These are phyloP conservation scores for Pontederia paniculata DNA, from an alignment of 176 grass and related monocot genomes.

Conservation along the genomic window DNA sequence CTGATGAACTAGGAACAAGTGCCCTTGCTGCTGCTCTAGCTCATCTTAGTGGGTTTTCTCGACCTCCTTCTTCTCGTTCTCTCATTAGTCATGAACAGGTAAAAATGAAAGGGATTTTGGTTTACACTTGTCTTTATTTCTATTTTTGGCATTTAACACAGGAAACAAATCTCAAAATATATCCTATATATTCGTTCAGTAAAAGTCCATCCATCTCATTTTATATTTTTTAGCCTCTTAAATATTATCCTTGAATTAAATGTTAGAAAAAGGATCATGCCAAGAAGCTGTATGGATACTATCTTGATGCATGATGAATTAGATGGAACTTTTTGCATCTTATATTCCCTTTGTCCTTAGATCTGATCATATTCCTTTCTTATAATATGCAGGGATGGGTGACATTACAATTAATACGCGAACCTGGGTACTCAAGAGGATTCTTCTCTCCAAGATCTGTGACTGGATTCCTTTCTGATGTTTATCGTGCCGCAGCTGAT, in stretches of 20 bases:
- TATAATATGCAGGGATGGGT: constrained; percentile 57
- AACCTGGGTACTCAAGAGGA: constrained; percentile 53
- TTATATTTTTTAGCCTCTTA: not conserved
- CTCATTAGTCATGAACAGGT: constrained; percentile 92
- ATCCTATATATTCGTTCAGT: not conserved
- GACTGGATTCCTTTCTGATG: constrained; percentile 88
- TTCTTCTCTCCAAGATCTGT: constrained; percentile 96
- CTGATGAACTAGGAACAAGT: constrained; percentile 55
- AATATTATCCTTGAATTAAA: no score
- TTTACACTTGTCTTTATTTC: constrained; percentile 12
- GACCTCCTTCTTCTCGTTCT: constrained; percentile 84
- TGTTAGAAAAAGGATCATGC: no score
- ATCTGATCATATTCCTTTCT: constrained; percentile 1
- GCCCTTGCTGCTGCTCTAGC: constrained; percentile 92
- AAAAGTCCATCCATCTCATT: constrained; percentile 2
- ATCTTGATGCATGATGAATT: not conserved
- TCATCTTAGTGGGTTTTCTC: constrained; percentile 96
- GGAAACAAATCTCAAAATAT: no score
- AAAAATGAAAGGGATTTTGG: constrained; percentile 9
- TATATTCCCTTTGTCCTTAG: constrained; percentile 15
- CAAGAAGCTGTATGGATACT: no score
- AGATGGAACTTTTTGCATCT: not conserved
- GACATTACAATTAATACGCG: constrained; percentile 73
- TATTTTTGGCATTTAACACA: no score
- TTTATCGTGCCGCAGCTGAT: constrained; percentile 85